These are phyloP conservation scores for Sugiyamaella japonica DNA, from an alignment of 1,139 yeast species.

Conservation along the genomic window DNA sequence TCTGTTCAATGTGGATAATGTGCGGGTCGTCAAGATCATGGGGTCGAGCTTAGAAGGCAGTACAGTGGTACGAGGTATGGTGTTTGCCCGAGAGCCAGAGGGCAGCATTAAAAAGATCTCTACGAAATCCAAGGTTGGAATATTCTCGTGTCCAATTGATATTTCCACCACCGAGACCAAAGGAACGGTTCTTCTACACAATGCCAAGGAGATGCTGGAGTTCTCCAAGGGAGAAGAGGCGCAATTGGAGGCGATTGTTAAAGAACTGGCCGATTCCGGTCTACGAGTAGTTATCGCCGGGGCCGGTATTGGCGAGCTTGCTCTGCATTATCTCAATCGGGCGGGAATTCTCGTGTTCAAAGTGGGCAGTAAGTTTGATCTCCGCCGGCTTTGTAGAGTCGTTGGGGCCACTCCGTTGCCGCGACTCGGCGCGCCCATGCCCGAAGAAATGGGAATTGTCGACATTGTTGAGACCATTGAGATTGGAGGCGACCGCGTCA, in stretches of 20 bases:
- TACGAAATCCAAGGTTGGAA: constrained; percentile 78
- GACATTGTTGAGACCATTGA: constrained; percentile 90
- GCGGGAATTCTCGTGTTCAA: constrained; percentile 80
- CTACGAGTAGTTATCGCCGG: constrained; percentile 90
- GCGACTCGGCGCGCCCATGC: constrained; percentile 92
- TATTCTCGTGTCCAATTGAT: constrained; percentile 91
- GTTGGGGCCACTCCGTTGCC: constrained; percentile 98
- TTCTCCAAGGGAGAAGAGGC: constrained; percentile 96
- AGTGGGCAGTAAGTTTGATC: constrained; percentile 90
- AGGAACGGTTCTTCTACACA: constrained; percentile 93
- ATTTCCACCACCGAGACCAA: constrained; percentile 94
- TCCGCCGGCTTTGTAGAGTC: constrained; percentile 90
- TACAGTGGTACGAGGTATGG: constrained; percentile 93
- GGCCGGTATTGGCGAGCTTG: constrained; percentile 87
- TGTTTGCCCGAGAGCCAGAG: constrained; percentile 95
- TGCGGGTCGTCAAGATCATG: constrained; percentile 95
- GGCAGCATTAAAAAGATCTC: constrained; percentile 70
- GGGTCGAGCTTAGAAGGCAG: constrained; percentile 78
- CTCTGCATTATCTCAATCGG: constrained; percentile 88
- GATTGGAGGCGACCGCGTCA: constrained; percentile 97
- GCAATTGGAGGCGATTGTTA: constrained; percentile 83
- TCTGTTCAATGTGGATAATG: constrained; percentile 82
- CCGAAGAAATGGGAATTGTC: constrained; percentile 87
- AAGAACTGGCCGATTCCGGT: constrained; percentile 81
- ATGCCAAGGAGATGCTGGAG: constrained; percentile 95